Conservation (phyloP, 441 rosid species). For the Geranium incanum region DNA sequence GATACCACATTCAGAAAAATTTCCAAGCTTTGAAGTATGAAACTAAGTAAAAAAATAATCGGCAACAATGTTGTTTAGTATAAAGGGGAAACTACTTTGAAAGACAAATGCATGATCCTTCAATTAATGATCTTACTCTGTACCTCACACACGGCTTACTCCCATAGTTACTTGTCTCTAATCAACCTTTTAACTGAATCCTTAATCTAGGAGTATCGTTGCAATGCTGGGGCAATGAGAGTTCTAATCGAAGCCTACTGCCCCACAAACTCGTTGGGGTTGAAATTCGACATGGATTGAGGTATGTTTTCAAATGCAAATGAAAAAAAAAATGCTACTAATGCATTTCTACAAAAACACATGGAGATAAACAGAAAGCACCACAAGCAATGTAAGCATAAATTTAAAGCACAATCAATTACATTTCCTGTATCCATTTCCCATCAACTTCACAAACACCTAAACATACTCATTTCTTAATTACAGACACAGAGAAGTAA, state of each 20-base stretch:
- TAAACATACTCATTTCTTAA: background rate
- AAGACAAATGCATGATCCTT: background rate
- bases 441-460: background rate
- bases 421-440: background rate
- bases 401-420: background rate
- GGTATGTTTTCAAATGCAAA: background rate
- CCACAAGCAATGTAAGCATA: background rate
- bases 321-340: background rate
- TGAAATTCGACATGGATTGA: background rate
- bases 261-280: background rate
- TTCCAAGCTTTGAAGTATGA: background rate
- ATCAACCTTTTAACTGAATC: background rate
- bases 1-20: conserved; percentile 11
- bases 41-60: background rate
- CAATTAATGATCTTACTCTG: background rate
- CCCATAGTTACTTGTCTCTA: background rate
- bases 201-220: background rate
- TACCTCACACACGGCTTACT: background rate
- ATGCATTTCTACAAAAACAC: background rate
- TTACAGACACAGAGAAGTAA: background rate
- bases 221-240: background rate
- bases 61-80: background rate
- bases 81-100: background rate
- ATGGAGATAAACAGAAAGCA: background rate
- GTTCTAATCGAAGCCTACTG: background rate